Evolutionary conservation across 2,329 filamentous ascomycete genomes (phyloP).

Genomic region (Sarocladiaceae sp.): DNA sequence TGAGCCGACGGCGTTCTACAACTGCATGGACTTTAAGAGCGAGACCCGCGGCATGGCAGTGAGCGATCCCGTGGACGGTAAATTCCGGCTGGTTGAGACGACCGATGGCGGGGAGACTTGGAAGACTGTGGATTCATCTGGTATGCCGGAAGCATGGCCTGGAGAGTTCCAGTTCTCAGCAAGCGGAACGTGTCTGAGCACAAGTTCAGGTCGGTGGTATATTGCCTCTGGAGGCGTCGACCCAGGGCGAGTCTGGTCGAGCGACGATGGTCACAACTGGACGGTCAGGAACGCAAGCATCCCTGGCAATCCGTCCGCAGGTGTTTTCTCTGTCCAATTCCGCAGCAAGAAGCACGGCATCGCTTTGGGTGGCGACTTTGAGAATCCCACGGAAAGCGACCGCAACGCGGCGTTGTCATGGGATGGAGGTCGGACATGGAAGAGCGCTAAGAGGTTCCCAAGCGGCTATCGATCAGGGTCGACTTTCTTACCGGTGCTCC

Average conservation of each 20-base stretch:
- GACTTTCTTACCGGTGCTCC: constrained; percentile 21
- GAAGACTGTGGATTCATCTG: constrained; percentile 17
- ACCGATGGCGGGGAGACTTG: constrained; percentile 22
- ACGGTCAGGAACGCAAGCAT: constrained; percentile 19
- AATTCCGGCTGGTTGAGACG: constrained; percentile 25
- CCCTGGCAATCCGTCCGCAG: constrained; percentile 19
- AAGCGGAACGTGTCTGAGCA: constrained; percentile 26
- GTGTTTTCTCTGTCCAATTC: constrained; percentile 28
- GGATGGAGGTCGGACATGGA: constrained; percentile 25
- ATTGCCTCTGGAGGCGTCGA: constrained; percentile 16
- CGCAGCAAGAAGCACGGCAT: constrained; percentile 20
- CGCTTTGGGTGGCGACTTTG: constrained; percentile 25
- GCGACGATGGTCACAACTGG: constrained; percentile 18
- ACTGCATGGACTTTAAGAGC: constrained; percentile 25
- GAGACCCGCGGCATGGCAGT: constrained; percentile 21
- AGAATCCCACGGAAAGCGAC: constrained; percentile 15
- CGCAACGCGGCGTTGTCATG: constrained; percentile 23
- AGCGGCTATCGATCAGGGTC: constrained; percentile 25
- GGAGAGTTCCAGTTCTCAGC: constrained; percentile 26
- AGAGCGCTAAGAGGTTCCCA: constrained; percentile 18
- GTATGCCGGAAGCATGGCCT: constrained; percentile 19
- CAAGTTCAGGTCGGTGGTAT: constrained; percentile 15
- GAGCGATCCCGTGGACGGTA: constrained; percentile 26
- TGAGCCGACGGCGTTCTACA: constrained; percentile 24
- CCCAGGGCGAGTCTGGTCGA: constrained; percentile 11